Conservation (phyloP, 306 rosid genomes). For the Prunus kanzakura region DNA sequence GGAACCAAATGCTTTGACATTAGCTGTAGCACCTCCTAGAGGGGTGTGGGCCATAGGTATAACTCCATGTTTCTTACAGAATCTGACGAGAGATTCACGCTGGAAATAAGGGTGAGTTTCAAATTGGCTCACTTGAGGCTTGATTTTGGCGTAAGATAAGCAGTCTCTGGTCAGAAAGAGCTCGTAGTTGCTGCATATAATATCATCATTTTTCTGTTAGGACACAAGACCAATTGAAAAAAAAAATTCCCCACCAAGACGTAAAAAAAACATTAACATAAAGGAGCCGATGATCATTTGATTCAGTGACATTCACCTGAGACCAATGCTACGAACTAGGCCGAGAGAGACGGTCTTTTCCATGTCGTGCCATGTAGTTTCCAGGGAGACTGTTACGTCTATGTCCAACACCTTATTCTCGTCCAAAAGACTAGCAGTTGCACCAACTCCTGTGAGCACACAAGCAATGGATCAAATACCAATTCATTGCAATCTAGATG, state of each 20-base stretch:
- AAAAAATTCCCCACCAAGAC: too few relatives aligned
- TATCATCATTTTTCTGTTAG: constrained; percentile 29
- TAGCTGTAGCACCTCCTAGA: constrained; percentile 80
- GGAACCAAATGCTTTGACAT: constrained; percentile 69
- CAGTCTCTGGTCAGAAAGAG: constrained; percentile 87
- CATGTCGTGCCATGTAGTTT: constrained; percentile 80
- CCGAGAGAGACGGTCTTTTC: constrained; percentile 65
- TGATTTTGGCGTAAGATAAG: constrained; percentile 82
- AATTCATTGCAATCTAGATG: not conserved
- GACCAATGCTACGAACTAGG: constrained; percentile 78
- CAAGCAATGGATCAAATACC: not conserved
- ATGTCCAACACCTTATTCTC: constrained; percentile 71
- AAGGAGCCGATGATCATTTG: not conserved
- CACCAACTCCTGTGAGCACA: constrained; percentile 56
- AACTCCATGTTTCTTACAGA: constrained; percentile 76
- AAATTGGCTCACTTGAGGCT: constrained; percentile 90
- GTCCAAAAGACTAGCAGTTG: constrained; percentile 62
- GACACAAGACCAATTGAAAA: constrained; percentile 1
- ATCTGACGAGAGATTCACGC: constrained; percentile 75
- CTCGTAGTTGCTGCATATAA: constrained; percentile 75
- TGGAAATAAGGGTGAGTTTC: constrained; percentile 91
- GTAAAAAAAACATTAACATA: not conserved
- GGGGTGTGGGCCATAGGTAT: constrained; percentile 90
- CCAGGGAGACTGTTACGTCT: constrained; percentile 62
- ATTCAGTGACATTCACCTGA: constrained; percentile 38